These are phyloP conservation scores for Aspergillus coremiiformis DNA, from an alignment of 495 filamentous ascomycete species.

Conservation along the genomic window DNA sequence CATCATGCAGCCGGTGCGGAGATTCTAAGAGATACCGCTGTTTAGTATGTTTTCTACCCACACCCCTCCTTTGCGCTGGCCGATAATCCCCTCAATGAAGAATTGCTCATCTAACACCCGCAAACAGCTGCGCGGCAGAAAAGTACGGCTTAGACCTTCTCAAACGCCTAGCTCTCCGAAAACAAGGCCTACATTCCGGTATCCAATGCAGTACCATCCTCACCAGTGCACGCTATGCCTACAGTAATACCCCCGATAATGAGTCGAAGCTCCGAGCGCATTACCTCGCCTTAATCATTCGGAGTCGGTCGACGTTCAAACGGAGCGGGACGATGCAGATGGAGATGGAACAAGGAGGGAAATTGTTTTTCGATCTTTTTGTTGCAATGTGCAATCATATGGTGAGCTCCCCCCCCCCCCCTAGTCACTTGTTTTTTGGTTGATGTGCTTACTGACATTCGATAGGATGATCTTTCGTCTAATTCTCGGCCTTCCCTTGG, in stretches of 20 bases:
- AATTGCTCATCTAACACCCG: not conserved
- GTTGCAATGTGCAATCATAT: constrained; percentile 91
- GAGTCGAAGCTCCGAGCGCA: constrained; percentile 86
- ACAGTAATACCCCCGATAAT: constrained; percentile 78
- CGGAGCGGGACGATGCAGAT: constrained; percentile 92
- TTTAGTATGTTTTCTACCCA: constrained; percentile 50
- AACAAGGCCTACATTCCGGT: constrained; percentile 76
- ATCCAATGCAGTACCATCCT: constrained; percentile 82
- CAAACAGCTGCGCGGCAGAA: constrained; percentile 61
- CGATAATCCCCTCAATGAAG: no score
- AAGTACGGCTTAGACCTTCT: constrained; percentile 75
- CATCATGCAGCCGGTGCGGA: constrained; percentile 55
- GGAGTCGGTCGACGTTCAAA: constrained; percentile 79
- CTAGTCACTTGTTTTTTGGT: not conserved
- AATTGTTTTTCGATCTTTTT: constrained; percentile 88
- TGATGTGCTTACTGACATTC: not conserved
- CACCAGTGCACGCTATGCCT: constrained; percentile 74
- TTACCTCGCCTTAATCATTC: constrained; percentile 86
- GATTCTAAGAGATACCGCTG: constrained; percentile 78
- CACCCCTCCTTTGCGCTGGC: no score
- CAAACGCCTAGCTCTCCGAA: constrained; percentile 73
- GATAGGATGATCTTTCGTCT: constrained; percentile 22
- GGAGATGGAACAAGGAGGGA: constrained; percentile 83
- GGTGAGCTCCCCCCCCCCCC: constrained; percentile 26
- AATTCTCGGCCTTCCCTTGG: not conserved